A percentile compares a stretch with the other conserved stretches of the same genome.
Conservation (phyloP, 2,329 filamentous ascomycete species). For the Chrysoporthe cubensis region DNA sequence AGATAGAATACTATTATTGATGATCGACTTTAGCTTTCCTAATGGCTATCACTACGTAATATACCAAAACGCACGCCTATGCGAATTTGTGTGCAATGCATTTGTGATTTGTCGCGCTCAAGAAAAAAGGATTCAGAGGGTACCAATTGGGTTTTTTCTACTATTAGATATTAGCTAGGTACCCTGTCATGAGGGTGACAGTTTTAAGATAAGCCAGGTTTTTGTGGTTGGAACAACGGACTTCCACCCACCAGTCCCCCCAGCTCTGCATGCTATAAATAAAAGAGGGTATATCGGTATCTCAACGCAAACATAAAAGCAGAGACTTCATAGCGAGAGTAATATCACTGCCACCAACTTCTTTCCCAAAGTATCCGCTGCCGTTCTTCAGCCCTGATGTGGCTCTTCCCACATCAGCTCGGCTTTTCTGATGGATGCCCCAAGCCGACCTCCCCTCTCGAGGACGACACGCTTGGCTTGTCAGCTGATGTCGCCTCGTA, state of each 20-base stretch:
- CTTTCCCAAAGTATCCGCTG: background rate
- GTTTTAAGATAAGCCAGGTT: background rate
- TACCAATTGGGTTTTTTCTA: too few species aligned
- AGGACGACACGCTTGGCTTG: background rate
- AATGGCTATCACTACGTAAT: too few species aligned
- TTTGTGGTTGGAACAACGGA: background rate
- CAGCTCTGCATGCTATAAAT: background rate
- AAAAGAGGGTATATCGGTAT: conserved; percentile 21
- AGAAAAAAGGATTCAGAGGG: too few species aligned
- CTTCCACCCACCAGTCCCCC: background rate
- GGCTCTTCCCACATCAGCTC: background rate
- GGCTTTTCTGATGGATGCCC: background rate
- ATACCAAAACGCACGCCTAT: too few species aligned
- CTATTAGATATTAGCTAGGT: background rate
- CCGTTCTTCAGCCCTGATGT: background rate
- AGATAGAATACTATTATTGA: too few species aligned
- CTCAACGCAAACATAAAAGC: background rate
- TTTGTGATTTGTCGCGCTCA: too few species aligned
- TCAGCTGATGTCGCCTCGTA: background rate
- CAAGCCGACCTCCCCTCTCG: background rate
- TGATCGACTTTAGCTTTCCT: too few species aligned
- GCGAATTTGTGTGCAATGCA: too few species aligned
- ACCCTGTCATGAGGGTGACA: background rate
- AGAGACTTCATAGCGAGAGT: background rate
- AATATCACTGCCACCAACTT: background rate